Conservation (phyloP, 345 rosid genomes). For the Linum tenue region DNA sequence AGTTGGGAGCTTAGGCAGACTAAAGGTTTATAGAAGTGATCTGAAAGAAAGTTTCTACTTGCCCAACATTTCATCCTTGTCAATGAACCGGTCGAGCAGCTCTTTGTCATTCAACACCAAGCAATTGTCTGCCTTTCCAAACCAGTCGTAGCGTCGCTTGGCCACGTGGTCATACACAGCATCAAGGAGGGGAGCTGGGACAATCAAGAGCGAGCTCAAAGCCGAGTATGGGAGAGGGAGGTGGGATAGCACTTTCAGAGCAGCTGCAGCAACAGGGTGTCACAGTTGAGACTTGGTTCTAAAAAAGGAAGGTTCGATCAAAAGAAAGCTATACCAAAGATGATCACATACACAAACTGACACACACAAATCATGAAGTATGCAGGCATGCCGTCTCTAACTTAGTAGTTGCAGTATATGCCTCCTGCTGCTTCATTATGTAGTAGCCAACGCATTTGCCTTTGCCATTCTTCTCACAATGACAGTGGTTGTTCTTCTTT, state of each 20-base stretch:
- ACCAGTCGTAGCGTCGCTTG: constrained; percentile 59
- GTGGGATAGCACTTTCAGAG: constrained; percentile 59
- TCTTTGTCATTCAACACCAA: constrained; percentile 58
- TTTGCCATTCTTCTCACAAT: too few species aligned
- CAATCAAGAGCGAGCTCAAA: constrained; percentile 39
- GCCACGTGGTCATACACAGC: constrained; percentile 72
- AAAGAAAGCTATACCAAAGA: too few species aligned
- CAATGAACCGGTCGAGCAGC: constrained; percentile 69
- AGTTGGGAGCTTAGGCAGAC: too few species aligned
- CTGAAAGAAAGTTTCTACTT: too few species aligned
- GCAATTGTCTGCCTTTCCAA: constrained; percentile 64
- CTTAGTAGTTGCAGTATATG: too few species aligned
- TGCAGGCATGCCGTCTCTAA: background rate
- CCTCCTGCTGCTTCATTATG: too few species aligned
- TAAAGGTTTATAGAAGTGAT: too few species aligned
- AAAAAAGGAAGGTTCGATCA: too few species aligned
- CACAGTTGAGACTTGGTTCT: background rate
- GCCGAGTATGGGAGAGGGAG: constrained; percentile 74
- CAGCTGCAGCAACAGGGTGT: constrained; percentile 42
- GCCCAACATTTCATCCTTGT: constrained; percentile 53
- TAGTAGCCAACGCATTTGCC: too few species aligned
- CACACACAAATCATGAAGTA: background rate
- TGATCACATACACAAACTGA: background rate
- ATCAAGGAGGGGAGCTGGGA: constrained; percentile 68
- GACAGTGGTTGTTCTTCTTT: too few species aligned